Percentiles rank a stretch among this genome's conserved stretches.
These are phyloP conservation scores for Pseudomassariella vexata DNA, from an alignment of 2,329 filamentous ascomycete species.

Conservation along the genomic window DNA sequence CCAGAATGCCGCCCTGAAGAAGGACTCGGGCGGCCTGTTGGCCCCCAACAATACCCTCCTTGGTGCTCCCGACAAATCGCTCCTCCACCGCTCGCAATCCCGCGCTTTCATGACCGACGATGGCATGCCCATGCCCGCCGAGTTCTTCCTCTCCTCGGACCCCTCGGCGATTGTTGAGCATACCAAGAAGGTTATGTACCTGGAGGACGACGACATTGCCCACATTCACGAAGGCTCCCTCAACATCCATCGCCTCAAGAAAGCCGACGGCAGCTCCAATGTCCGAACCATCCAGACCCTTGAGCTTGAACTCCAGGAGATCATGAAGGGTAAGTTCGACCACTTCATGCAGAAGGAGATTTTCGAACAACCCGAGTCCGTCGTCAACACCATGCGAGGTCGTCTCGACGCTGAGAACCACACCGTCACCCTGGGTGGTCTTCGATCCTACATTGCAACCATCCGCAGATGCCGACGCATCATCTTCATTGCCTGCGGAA, in stretches of 20 bases:
- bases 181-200: conserved; percentile 99
- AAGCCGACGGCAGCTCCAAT: conserved; percentile 94
- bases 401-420: conserved; percentile 92
- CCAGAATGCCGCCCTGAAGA: conserved; percentile 96
- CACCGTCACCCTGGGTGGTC: conserved; percentile 89
- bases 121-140: conserved; percentile 93
- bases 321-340: conserved; percentile 99
- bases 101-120: conserved; percentile 98
- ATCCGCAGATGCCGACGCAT: conserved; percentile 95
- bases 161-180: conserved; percentile 98
- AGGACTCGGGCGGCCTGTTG: conserved; percentile 64
- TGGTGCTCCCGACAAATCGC: conserved; percentile 91
- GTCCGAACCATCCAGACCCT: conserved; percentile 97
- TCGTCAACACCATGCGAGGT: conserved; percentile 99
- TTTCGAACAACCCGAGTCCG: conserved; percentile 98
- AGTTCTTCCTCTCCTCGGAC: conserved; percentile 99
- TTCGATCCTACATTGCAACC: conserved; percentile 92
- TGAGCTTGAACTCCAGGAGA: conserved; percentile 98
- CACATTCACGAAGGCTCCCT: conserved; percentile 98
- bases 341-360: conserved; percentile 99
- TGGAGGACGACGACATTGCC: conserved; percentile 98
- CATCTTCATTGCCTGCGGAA: conserved; percentile 98
- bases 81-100: conserved; percentile 96
- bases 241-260: conserved; percentile 97
- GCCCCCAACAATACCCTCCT: conserved; percentile 61